Percentiles rank a stretch among this genome's conserved stretches.
phyloP scores from a whole-genome alignment of 2,329 filamentous ascomycete genomes.

The Alternaria gaisen region DNA sequence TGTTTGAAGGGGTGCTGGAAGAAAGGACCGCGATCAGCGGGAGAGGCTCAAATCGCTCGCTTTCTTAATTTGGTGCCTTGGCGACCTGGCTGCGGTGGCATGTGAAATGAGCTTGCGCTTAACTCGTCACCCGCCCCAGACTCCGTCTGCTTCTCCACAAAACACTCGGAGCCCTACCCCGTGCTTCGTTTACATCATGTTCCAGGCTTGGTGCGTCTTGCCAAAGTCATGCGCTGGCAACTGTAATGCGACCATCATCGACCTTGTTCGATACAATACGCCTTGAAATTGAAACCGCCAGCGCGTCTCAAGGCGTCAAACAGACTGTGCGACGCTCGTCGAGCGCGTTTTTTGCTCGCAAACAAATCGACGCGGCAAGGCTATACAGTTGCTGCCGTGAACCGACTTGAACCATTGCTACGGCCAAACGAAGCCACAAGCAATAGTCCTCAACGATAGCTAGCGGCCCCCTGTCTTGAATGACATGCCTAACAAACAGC shows the following conservation, averaged over 20 bases:
- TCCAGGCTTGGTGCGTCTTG: neutral
- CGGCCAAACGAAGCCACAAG: conserved; percentile 5
- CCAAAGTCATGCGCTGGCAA: conserved; percentile 1
- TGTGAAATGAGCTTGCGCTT: conserved; percentile 36
- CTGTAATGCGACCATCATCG: neutral
- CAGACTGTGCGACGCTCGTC: neutral
- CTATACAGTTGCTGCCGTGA: neutral
- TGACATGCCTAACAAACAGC: neutral
- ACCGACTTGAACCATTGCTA: conserved; percentile 11
- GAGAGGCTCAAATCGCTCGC: conserved; percentile 27
- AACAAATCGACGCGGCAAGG: neutral
- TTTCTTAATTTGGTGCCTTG: conserved; percentile 36
- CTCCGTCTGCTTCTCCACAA: conserved; percentile 15
- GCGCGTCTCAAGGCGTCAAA: neutral
- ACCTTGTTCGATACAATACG: neutral
- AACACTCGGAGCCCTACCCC: conserved; percentile 12
- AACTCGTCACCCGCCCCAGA: conserved; percentile 26
- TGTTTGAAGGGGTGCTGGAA: conserved; percentile 26
- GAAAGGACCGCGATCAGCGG: conserved; percentile 29
- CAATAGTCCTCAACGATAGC: neutral
- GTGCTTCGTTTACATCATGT: conserved; percentile 14
- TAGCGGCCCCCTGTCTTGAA: neutral
- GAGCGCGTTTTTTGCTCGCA: neutral
- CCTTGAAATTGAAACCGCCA: neutral
- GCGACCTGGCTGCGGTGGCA: conserved; percentile 26